Conservation (phyloP, 2,329 filamentous ascomycete species). For the Amylocarpus encephaloides region DNA sequence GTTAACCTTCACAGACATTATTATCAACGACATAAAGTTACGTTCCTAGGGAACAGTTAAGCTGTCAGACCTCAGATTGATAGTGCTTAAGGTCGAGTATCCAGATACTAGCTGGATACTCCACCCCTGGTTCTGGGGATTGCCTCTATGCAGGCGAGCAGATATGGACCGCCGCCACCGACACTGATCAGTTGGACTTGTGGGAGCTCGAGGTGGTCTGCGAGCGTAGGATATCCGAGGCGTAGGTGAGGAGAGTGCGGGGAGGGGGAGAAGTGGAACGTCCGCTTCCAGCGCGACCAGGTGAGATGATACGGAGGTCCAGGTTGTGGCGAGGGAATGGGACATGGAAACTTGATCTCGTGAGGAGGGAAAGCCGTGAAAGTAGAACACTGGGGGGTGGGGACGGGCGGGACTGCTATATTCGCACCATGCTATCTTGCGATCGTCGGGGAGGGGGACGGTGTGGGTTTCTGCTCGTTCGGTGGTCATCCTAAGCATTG, state of each 20-base stretch:
- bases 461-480: not conserved
- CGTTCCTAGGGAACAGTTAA: no score
- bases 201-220: constrained; percentile 35
- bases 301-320: constrained; percentile 34
- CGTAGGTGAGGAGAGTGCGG: constrained; percentile 31
- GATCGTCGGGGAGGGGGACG: not conserved
- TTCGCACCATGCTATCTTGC: constrained; percentile 33
- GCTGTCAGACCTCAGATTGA: no score
- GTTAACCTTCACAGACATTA: no score
- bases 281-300: constrained; percentile 39
- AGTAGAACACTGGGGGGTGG: constrained; percentile 29
- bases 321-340: constrained; percentile 25
- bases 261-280: constrained; percentile 32
- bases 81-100: no score
- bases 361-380: constrained; percentile 39
- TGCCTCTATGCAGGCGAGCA: constrained; percentile 38
- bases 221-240: constrained; percentile 38
- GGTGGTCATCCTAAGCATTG: no score
- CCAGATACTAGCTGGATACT: no score
- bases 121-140: constrained; percentile 21
- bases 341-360: constrained; percentile 34
- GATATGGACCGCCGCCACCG: constrained; percentile 41
- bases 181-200: constrained; percentile 39
- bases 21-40: no score
- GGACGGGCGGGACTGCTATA: constrained; percentile 27